phyloP scores from a whole-genome alignment of 768 basidiomycete species.

The Sarcodon sp. region DNA sequence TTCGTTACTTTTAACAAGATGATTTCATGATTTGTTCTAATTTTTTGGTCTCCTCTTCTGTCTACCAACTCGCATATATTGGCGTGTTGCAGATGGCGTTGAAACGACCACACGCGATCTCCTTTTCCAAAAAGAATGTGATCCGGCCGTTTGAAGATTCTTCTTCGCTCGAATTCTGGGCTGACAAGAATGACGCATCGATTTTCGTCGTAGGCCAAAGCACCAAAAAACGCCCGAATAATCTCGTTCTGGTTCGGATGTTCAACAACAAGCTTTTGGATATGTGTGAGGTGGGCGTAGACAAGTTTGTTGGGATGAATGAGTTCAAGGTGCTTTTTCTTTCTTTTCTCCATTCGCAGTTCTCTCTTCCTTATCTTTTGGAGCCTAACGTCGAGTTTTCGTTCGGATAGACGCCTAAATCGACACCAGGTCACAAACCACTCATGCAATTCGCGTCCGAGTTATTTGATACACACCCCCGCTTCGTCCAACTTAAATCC shows the following conservation, averaged over 20 bases:
- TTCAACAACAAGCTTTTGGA: conserved; percentile 81
- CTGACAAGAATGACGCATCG: conserved; percentile 85
- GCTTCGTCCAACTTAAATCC: conserved; percentile 85
- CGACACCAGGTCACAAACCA: conserved; percentile 81
- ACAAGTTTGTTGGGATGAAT: conserved; percentile 64
- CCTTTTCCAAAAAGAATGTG: conserved; percentile 89
- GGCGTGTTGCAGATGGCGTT: conserved; percentile 61
- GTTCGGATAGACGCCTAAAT: conserved; percentile 61
- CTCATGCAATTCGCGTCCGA: conserved; percentile 94
- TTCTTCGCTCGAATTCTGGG: conserved; percentile 85
- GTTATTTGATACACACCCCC: conserved; percentile 89
- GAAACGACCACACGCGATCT: conserved; percentile 82
- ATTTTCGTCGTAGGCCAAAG: conserved; percentile 86
- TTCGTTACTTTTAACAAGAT: conserved; percentile 23
- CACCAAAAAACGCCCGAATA: conserved; percentile 89
- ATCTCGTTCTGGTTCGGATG: conserved; percentile 75
- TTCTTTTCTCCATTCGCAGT: not conserved
- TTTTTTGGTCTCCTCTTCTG: not conserved
- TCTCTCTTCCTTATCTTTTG: not conserved
- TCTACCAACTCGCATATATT: not conserved
- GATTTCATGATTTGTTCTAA: not conserved
- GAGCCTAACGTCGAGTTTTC: not conserved
- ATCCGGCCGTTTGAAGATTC: conserved; percentile 85
- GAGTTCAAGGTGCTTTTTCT: conserved; percentile 62
- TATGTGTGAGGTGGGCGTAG: conserved; percentile 91